A percentile compares a stretch with the other conserved stretches of the same genome.
phyloP scores from a whole-genome alignment of 257 asterid genomes.

The Capsicum pubescens region DNA sequence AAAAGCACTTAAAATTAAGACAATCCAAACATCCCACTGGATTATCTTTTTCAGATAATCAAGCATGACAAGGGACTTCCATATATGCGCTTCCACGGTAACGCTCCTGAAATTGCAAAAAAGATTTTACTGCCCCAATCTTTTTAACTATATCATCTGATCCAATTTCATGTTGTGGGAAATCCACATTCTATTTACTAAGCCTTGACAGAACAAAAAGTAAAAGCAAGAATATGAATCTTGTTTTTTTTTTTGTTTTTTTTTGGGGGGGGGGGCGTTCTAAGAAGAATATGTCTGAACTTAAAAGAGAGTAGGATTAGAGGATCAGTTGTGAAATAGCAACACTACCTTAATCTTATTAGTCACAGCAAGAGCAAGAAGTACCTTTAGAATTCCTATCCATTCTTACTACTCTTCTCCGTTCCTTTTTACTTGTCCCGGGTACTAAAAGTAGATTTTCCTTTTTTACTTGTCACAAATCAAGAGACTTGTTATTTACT shows the following conservation, averaged over 20 bases:
- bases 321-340: constrained; percentile 8
- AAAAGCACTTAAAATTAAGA: too few species aligned
- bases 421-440: neutral
- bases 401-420: neutral
- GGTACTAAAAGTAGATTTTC: neutral
- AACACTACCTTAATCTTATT: neutral
- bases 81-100: neutral
- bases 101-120: neutral
- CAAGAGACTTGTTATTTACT: constrained; percentile 1
- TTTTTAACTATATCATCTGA: neutral
- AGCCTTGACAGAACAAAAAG: neutral
- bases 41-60: neutral
- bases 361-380: constrained; percentile 10
- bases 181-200: neutral
- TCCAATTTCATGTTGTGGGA: constrained; percentile 8
- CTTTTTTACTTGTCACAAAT: neutral
- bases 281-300: neutral
- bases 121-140: neutral
- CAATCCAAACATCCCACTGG: neutral
- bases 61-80: neutral
- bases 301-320: neutral
- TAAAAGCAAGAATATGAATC: neutral
- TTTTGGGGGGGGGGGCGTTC: too few species aligned
- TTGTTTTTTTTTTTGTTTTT: neutral
- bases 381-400: neutral